These are phyloP conservation scores for Umbelopsis sp. DNA, from an alignment of 371 early-diverging fungal species.

Conservation along the genomic window DNA sequence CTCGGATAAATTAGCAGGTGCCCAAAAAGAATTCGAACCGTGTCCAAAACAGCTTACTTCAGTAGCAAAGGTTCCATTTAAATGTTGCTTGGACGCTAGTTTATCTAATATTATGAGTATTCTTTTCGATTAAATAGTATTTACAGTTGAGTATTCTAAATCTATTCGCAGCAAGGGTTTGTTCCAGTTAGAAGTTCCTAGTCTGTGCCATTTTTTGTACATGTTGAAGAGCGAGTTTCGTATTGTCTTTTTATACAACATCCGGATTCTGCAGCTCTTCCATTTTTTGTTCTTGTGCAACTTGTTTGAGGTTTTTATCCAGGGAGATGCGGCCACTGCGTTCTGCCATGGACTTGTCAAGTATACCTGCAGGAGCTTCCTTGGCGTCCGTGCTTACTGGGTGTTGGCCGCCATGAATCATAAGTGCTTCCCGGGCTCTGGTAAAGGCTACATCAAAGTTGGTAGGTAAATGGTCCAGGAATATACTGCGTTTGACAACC, in stretches of 20 bases:
- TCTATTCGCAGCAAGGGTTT: no score
- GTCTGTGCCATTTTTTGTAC: no score
- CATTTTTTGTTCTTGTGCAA: not conserved
- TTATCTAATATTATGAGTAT: no score
- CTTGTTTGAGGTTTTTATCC: not conserved
- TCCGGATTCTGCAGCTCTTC: not conserved
- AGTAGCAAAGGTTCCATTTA: no score
- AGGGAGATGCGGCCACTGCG: not conserved
- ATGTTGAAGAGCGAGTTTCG: not conserved
- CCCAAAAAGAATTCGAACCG: no score
- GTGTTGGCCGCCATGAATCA: slow-evolving; percentile 14
- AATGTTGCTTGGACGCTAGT: no score
- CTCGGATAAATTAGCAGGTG: no score
- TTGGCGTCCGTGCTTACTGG: not conserved
- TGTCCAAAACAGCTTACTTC: no score
- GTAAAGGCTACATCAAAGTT: slow-evolving; percentile 45
- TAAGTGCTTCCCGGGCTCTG: slow-evolving; percentile 32
- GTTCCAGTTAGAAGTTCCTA: no score
- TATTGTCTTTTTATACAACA: not conserved
- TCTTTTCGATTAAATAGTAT: no score
- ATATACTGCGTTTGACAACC: slow-evolving; percentile 34
- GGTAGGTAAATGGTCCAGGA: slow-evolving; percentile 42
- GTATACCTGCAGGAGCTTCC: not conserved
- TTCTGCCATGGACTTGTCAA: slow-evolving; percentile 11
- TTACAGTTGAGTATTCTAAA: no score